Evolutionary conservation across 768 basidiomycete species (phyloP).

Genomic region (Kwoniella dendrophila): DNA sequence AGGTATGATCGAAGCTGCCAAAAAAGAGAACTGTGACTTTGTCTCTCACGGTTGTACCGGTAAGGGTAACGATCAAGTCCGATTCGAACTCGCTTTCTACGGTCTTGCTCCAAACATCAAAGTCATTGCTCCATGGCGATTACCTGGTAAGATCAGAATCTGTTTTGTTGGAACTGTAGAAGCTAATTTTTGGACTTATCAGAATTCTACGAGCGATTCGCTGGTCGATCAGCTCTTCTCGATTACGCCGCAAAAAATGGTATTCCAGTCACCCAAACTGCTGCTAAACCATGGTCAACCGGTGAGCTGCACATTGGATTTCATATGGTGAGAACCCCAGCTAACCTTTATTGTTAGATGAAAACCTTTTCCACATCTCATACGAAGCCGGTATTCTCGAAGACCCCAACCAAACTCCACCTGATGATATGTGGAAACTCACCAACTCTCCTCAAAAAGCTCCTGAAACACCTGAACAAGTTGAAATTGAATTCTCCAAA

Average conservation of each 20-base stretch:
- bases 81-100: slow-evolving; percentile 98
- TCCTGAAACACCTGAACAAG: slow-evolving; percentile 73
- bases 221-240: slow-evolving; percentile 91
- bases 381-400: slow-evolving; percentile 99
- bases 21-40: slow-evolving; percentile 89
- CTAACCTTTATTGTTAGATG: slow-evolving; percentile 61
- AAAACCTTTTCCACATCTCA: slow-evolving; percentile 99
- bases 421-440: slow-evolving; percentile 98
- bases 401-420: slow-evolving; percentile 91
- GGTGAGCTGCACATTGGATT: slow-evolving; percentile 44
- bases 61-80: slow-evolving; percentile 99
- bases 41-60: slow-evolving; percentile 99
- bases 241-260: slow-evolving; percentile 81
- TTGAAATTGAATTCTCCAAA: slow-evolving; percentile 79
- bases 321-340: background rate
- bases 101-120: slow-evolving; percentile 98
- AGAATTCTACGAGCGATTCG: slow-evolving; percentile 98
- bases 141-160: slow-evolving; percentile 72
- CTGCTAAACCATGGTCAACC: slow-evolving; percentile 97
- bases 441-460: slow-evolving; percentile 80
- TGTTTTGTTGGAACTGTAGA: too few relatives aligned
- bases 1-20: slow-evolving; percentile 94
- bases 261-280: slow-evolving; percentile 92
- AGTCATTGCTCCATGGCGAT: slow-evolving; percentile 96
- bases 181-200: too few relatives aligned